These are phyloP conservation scores for Mycosphaerella sp. DNA, from an alignment of 2,329 filamentous ascomycete genomes.

Conservation along the genomic window DNA sequence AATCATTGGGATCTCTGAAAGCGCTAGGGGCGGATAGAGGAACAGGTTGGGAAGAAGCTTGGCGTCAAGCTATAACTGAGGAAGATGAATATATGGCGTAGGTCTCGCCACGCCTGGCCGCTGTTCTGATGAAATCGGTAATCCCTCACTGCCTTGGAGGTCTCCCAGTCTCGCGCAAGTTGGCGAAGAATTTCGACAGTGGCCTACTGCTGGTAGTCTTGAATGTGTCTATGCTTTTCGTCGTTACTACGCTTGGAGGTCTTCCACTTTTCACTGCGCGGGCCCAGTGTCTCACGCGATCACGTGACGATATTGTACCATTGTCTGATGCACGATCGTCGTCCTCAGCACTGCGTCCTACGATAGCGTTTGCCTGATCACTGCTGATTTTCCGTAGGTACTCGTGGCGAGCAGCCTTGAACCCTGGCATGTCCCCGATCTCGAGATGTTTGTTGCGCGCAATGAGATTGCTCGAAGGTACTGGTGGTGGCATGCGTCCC, in stretches of 20 bases:
- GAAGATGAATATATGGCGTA: background rate
- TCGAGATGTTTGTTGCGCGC: conserved; percentile 3
- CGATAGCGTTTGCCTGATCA: background rate
- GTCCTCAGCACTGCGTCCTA: too few relatives aligned
- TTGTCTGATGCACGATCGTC: background rate
- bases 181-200: conserved; percentile 5
- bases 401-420: background rate
- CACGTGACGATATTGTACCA: background rate
- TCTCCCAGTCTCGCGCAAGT: conserved; percentile 4
- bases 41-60: background rate
- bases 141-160: background rate
- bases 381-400: background rate
- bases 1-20: background rate
- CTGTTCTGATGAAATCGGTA: too few relatives aligned
- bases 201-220: conserved; percentile 5
- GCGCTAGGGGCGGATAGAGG: too few relatives aligned
- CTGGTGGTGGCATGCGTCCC: background rate
- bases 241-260: conserved; percentile 2
- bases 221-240: background rate
- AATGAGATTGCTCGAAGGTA: background rate
- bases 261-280: background rate
- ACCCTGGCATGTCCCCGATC: background rate
- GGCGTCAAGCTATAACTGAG: background rate
- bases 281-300: conserved; percentile 2
- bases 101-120: too few relatives aligned